Evolutionary conservation across 2,329 filamentous ascomycete genomes (phyloP).

Genomic region (Diaporthe citrichinensis): DNA sequence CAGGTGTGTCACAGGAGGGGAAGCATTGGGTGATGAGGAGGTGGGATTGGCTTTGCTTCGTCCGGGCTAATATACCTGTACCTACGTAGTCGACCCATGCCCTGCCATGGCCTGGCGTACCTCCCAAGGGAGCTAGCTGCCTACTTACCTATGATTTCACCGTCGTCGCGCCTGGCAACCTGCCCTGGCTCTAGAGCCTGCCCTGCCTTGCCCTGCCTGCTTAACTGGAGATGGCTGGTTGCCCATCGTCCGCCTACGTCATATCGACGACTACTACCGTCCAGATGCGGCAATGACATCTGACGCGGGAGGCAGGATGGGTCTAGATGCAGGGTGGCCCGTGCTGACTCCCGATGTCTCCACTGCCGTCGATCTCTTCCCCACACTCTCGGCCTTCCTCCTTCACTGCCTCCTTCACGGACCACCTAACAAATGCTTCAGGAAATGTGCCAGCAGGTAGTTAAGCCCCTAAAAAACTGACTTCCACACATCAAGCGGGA

Average conservation of each 20-base stretch:
- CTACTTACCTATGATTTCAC: not conserved
- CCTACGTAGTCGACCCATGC: not conserved
- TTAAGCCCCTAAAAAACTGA: no score
- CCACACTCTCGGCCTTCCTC: not conserved
- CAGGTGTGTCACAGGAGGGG: conserved; percentile 19
- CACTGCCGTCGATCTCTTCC: conserved; percentile 16
- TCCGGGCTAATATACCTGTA: not conserved
- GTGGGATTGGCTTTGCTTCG: conserved; percentile 7
- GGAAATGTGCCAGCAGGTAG: not conserved
- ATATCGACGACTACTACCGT: conserved; percentile 18
- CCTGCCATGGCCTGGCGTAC: not conserved
- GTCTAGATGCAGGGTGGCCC: not conserved
- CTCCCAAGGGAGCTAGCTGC: not conserved
- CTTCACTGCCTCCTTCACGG: not conserved
- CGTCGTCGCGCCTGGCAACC: not conserved
- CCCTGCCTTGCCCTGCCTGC: not conserved
- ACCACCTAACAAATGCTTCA: not conserved
- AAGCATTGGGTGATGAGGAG: not conserved
- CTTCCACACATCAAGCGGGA: no score
- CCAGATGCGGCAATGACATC: conserved; percentile 27
- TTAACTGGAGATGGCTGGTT: not conserved
- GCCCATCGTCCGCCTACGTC: conserved; percentile 13
- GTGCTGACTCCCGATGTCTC: not conserved
- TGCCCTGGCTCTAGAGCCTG: not conserved
- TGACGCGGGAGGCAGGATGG: not conserved